phyloP scores from a whole-genome alignment of 176 grass and related monocot species.

The Bolboschoenus planiculmis region DNA sequence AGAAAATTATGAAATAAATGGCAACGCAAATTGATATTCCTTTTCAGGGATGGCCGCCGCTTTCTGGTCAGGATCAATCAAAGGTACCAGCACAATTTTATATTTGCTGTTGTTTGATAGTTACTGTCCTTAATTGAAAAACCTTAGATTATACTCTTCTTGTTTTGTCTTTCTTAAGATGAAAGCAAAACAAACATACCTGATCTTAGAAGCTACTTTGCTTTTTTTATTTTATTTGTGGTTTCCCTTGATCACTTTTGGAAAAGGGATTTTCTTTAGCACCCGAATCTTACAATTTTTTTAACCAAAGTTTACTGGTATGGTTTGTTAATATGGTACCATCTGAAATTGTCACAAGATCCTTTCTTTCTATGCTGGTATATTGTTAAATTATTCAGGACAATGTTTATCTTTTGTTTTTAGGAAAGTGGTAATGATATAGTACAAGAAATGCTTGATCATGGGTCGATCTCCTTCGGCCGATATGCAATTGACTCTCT shows the following conservation, averaged over 20 bases:
- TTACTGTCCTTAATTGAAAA: conserved; percentile 20
- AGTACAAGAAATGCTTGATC: conserved; percentile 54
- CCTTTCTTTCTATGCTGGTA: neutral
- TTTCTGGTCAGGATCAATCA: conserved; percentile 18
- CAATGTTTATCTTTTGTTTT: neutral
- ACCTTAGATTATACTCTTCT: conserved; percentile 9
- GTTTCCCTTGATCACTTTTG: neutral
- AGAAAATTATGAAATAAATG: conserved; percentile 17
- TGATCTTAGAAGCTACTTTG: conserved; percentile 16
- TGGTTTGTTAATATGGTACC: neutral
- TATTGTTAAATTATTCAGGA: neutral
- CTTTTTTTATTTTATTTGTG: neutral
- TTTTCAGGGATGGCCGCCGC: conserved; percentile 14
- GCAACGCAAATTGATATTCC: conserved; percentile 13
- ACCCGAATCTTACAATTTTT: neutral
- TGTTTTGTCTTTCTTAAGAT: neutral
- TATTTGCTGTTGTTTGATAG: conserved; percentile 8
- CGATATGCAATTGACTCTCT: conserved; percentile 57
- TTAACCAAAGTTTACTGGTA: conserved; percentile 3
- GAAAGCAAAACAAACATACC: conserved; percentile 8
- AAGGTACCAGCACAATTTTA: conserved; percentile 8
- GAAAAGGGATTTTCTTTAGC: neutral
- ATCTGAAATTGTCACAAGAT: neutral
- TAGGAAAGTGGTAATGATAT: conserved; percentile 34
- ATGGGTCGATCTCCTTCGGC: conserved; percentile 76